Evolutionary conservation across 2,329 filamentous ascomycete genomes (phyloP), one percentile per base, ranked within the genome.

Genomic region (Colletotrichum tamarilloi): DNA sequence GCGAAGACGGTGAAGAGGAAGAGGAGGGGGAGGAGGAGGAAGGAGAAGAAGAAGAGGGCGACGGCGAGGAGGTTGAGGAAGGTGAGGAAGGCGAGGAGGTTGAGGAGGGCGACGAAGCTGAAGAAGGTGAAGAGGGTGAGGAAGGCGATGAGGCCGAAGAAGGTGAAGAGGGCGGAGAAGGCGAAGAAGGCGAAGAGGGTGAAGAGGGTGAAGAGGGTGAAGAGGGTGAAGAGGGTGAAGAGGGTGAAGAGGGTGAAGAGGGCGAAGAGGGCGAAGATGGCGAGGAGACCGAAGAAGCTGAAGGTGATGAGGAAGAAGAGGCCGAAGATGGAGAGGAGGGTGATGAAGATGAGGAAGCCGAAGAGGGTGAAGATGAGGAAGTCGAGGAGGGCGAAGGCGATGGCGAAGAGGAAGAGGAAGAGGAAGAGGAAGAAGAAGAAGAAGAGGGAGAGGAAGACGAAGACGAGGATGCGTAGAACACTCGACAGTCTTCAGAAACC

Each of bases 61-160:
- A 65, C 5, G 55, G 14, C 0, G 65, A 19, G 1, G 68, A 62
- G 12, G 68, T 2, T 1, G 69, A 22, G 2, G 69, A 49, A 1
- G 81, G 80, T 4, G 73, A 57, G 12, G 74, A 69, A 28, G 73
- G 64, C 2, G 68, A 68, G 4, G 77, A 58, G 0, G 71, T 57
- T 2, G 74, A 77, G 62, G 4, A 53, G 3, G 74, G 72, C 7
- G 76, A 68, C 5, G 68, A 68, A 1, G 75, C 38, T 1, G 68
- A 64, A 1, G 74, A 69, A 1, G 71, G 72, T 19, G 57, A 80
- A 0, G 80, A 79, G 5, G 80, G 79, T 1, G 32, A 42, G 2
- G 58, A 46, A 4, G 58, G 16, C 2, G 57, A 59, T 5, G 56
- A 22, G 0, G 28, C 8, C 0, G 55, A 32, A n/a, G 28, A 57